Conservation (phyloP, 169 alveolate genomes). For the Besnoitia besnoiti region DNA sequence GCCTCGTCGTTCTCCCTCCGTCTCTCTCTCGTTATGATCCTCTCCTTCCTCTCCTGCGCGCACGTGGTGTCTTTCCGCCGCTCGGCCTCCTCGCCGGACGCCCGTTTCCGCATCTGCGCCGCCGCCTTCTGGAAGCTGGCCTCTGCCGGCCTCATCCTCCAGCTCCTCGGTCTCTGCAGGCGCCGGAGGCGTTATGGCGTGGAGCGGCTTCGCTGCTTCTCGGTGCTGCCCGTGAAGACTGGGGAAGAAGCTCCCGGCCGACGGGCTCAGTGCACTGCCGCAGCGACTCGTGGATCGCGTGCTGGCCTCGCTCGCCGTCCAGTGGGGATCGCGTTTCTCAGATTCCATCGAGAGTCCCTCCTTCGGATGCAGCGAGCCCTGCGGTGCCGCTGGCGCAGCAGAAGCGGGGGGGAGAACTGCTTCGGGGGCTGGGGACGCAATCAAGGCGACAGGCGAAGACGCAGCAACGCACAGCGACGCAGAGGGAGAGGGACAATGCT, state of each 20-base stretch:
- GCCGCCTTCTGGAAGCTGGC: constrained; percentile 7
- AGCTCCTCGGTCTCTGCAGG: too few relatives aligned
- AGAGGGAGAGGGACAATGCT: too few relatives aligned
- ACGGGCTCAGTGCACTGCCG: neutral
- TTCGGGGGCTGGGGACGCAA: too few relatives aligned
- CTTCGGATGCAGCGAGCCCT: too few relatives aligned
- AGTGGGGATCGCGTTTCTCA: neutral
- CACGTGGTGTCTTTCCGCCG: neutral
- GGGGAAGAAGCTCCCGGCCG: neutral
- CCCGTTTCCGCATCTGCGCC: neutral
- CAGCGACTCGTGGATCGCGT: neutral
- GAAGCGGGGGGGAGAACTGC: too few relatives aligned
- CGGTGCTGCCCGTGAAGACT: neutral
- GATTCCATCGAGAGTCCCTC: neutral
- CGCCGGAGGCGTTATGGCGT: too few relatives aligned
- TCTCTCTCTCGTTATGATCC: constrained; percentile 32
- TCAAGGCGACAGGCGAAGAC: too few relatives aligned
- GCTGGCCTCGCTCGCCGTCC: neutral
- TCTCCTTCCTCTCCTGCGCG: neutral
- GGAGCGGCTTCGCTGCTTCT: neutral
- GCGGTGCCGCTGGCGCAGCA: too few relatives aligned
- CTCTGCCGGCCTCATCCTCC: neutral
- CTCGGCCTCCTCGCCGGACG: neutral
- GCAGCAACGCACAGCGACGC: too few relatives aligned
- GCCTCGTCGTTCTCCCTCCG: constrained; percentile 1